These are phyloP conservation scores for Xylariales sp. DNA, from an alignment of 2,329 filamentous ascomycete species.

Conservation along the genomic window DNA sequence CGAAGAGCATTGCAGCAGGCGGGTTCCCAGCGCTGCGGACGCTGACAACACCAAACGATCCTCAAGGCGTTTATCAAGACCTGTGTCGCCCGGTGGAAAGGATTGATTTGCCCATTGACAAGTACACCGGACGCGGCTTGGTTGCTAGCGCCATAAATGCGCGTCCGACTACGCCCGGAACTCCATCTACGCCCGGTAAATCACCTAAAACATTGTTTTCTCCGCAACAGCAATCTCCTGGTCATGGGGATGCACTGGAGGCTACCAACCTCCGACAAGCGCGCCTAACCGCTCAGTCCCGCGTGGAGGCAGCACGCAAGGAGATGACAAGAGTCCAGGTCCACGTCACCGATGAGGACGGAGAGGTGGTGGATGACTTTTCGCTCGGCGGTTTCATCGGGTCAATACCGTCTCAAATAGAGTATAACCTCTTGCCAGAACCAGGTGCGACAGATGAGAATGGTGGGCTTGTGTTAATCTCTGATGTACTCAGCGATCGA, in stretches of 20 bases:
- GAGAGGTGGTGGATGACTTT: constrained; percentile 45
- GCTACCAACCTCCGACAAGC: constrained; percentile 45
- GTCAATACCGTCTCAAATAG: constrained; percentile 50
- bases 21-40: constrained; percentile 59
- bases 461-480: constrained; percentile 49
- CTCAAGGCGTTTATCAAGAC: constrained; percentile 63
- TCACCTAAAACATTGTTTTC: constrained; percentile 7
- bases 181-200: constrained; percentile 28
- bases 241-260: constrained; percentile 14
- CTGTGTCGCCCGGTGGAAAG: constrained; percentile 61
- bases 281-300: constrained; percentile 60
- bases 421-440: constrained; percentile 58
- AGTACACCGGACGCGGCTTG: constrained; percentile 32
- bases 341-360: constrained; percentile 51
- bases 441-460: constrained; percentile 50
- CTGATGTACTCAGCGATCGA: constrained; percentile 42
- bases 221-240: too few species aligned
- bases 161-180: constrained; percentile 21
- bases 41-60: constrained; percentile 64
- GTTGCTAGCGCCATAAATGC: constrained; percentile 14
- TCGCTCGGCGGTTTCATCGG: constrained; percentile 61
- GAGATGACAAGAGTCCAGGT: constrained; percentile 54
- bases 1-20: constrained; percentile 54
- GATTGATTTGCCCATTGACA: constrained; percentile 47
- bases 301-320: constrained; percentile 55